Base-by-base conservation (phyloP, 768 basidiomycete genomes). In the Amanita rubescens region DNA sequence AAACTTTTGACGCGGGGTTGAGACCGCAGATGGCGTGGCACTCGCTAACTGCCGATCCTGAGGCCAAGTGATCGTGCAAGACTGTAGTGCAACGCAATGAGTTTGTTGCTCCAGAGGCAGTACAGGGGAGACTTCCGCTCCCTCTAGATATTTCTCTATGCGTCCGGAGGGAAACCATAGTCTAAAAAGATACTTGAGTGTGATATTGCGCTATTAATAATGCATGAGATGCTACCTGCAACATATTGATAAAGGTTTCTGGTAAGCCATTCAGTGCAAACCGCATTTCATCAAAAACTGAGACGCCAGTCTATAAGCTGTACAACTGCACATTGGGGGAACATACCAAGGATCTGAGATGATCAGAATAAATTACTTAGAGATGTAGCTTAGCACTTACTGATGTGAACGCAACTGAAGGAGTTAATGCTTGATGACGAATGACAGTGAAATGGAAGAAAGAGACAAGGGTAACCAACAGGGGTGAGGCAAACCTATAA, bases 51-150 rank as follows among this genome's bases (percentile, higher is more conserved):
- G 55, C 33, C 87, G 81, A 57, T 93, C 90, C 59, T 85, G 83
- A 0, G 94, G 89, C 94, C 94, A 97, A 1, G 91, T 90, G 45
- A 92, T 75, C 1, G 90, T 95, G 35, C 90, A 92, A 9, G 87
- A 87, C 63, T 87, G 87, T 59, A 94, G 79, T 0, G 84, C 76
- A 50, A 94, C 83, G 3, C 71, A 77, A 48, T 76, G 72, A n/a
- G 76, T 74, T 58, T 85, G 79, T 25, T 76, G 65, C 19, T 73
- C 66, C 7, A 88, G 66, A 2, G 83, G 82, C 3, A 74, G 76
- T 10, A 89, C 82, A 1, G 75, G 66, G 1, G 75, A 65, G 14
- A 96, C 82, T 67, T 97, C 94, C 1, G 79, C 77, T 8, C 79
- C 76, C 45, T 80, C 71, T 22, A 96, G 78, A 66, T 94, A 96